Evolutionary conservation across 805 yeast genomes (phyloP).

Genomic region (Ogataea glucozyma): DNA sequence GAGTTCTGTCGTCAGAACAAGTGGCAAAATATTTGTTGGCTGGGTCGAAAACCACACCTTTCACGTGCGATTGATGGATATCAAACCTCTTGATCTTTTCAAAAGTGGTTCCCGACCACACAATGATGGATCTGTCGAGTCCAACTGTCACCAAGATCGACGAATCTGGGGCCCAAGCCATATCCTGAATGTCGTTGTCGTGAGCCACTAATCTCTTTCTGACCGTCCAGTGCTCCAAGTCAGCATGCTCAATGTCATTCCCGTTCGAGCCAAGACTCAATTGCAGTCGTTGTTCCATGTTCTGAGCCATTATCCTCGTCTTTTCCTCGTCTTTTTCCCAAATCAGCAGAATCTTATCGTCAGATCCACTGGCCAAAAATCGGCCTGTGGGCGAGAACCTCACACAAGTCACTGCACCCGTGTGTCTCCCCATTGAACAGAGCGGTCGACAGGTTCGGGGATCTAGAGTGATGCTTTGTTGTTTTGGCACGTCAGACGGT

Average conservation of each 20-base stretch:
- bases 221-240: conserved; percentile 92
- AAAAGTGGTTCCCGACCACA: conserved; percentile 93
- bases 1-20: conserved; percentile 92
- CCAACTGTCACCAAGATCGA: conserved; percentile 91
- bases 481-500: conserved; percentile 5
- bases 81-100: conserved; percentile 87
- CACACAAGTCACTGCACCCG: conserved; percentile 95
- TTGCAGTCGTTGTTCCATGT: conserved; percentile 29
- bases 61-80: conserved; percentile 91
- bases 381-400: conserved; percentile 91
- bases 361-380: conserved; percentile 92
- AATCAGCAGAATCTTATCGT: conserved; percentile 84
- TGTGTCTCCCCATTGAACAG: conserved; percentile 91
- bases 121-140: conserved; percentile 84
- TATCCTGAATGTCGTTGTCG: conserved; percentile 96
- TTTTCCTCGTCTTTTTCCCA: conserved; percentile 88
- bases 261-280: conserved; percentile 14
- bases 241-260: conserved; percentile 62
- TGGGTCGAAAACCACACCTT: conserved; percentile 96
- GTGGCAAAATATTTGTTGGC: conserved; percentile 98
- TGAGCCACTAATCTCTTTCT: conserved; percentile 92
- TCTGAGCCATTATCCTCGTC: conserved; percentile 41
- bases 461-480: conserved; percentile 26
- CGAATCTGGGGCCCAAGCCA: conserved; percentile 97
- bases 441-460: conserved; percentile 53